A percentile compares a stretch with the other conserved stretches of the same genome.
Evolutionary conservation across 1,284 basidiomycete genomes (phyloP).

Genomic region (Pascua sp.): DNA sequence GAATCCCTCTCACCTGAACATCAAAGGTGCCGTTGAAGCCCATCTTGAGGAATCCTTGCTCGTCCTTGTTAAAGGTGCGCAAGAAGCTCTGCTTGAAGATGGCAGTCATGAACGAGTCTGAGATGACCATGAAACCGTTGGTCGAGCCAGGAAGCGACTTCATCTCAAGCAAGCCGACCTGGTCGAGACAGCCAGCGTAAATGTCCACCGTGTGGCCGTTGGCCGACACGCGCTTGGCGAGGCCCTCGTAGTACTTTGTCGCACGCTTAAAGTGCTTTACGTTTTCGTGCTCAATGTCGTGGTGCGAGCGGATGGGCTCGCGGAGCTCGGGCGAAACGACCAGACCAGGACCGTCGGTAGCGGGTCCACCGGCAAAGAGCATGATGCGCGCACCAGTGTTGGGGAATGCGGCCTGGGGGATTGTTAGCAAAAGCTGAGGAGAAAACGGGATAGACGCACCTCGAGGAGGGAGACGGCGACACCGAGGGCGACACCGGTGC

Average conservation of each 20-base stretch:
- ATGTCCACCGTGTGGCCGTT: constrained; percentile 95
- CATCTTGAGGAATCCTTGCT: constrained; percentile 89
- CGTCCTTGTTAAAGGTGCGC: constrained; percentile 89
- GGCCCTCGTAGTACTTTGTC: constrained; percentile 92
- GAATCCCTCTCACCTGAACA: constrained; percentile 58
- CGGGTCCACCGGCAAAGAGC: constrained; percentile 94
- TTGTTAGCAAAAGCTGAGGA: constrained; percentile 60
- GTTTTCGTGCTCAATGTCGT: constrained; percentile 96
- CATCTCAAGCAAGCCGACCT: constrained; percentile 97
- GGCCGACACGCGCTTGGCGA: constrained; percentile 88
- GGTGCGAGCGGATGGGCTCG: constrained; percentile 97
- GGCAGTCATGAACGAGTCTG: constrained; percentile 95
- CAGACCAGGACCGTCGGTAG: constrained; percentile 94
- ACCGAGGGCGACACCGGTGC: constrained; percentile 90
- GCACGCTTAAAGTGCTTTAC: constrained; percentile 98
- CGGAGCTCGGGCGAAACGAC: constrained; percentile 94
- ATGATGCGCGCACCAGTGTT: constrained; percentile 96
- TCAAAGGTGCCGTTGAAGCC: constrained; percentile 99
- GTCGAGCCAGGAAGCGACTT: constrained; percentile 91
- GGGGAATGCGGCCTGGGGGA: constrained; percentile 58
- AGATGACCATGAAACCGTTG: constrained; percentile 92
- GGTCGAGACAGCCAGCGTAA: constrained; percentile 96
- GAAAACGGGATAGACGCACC: constrained; percentile 59
- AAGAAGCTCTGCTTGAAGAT: constrained; percentile 99
- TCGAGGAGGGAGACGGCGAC: constrained; percentile 95